These are phyloP conservation scores for Xylogone sp. DNA, from an alignment of 2,329 filamentous ascomycete genomes.

Conservation along the genomic window DNA sequence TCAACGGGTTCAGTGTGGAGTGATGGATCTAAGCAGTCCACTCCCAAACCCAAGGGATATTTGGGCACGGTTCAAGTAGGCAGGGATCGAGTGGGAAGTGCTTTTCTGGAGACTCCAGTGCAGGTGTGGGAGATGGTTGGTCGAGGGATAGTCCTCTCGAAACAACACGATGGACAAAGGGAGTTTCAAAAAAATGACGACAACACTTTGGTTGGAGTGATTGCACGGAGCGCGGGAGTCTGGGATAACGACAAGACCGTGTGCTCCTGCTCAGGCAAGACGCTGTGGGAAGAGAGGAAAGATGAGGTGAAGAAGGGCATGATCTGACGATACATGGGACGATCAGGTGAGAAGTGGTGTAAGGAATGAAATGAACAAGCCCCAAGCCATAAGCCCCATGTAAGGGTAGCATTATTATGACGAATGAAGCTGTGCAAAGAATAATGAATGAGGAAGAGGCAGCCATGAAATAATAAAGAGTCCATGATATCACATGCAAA, in stretches of 20 bases:
- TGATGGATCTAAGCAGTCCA: constrained; percentile 33
- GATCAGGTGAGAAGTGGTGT: constrained; percentile 13
- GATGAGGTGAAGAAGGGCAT: constrained; percentile 89
- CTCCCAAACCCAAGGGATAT: constrained; percentile 50
- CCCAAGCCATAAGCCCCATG: not conserved
- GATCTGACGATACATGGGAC: constrained; percentile 52
- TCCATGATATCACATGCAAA: not conserved
- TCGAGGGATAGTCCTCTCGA: constrained; percentile 82
- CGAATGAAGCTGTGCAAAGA: not conserved
- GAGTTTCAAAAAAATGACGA: constrained; percentile 68
- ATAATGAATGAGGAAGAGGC: not conserved
- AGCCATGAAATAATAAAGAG: not conserved
- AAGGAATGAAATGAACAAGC: not conserved
- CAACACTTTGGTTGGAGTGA: constrained; percentile 86
- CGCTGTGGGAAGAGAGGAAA: constrained; percentile 92
- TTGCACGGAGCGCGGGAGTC: constrained; percentile 92
- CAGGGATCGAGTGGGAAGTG: constrained; percentile 69
- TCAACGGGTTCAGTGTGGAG: constrained; percentile 82
- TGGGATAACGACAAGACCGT: constrained; percentile 99
- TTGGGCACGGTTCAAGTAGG: constrained; percentile 76
- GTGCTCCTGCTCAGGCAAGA: constrained; percentile 96
- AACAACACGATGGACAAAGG: constrained; percentile 54
- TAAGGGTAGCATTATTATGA: not conserved
- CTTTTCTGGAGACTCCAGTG: constrained; percentile 77
- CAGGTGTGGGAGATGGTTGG: constrained; percentile 97